A percentile compares a stretch with the other conserved stretches of the same genome.
These are phyloP conservation scores for Lactifluus piperatus DNA, from an alignment of 768 basidiomycete genomes.

Conservation along the genomic window DNA sequence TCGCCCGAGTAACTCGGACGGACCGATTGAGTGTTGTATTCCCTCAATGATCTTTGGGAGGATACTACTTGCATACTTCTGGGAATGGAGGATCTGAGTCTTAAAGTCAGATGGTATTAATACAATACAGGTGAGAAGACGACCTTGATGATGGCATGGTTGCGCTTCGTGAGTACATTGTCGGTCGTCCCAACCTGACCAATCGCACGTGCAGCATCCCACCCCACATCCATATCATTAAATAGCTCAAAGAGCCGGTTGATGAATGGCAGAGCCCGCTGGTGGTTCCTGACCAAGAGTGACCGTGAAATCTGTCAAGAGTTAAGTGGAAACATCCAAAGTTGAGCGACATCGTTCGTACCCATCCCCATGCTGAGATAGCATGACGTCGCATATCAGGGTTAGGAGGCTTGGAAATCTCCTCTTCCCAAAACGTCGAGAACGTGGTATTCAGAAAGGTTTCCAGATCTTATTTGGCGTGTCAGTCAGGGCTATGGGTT, in stretches of 20 bases:
- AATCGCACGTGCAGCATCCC: slow-evolving; percentile 68
- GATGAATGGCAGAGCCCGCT: slow-evolving; percentile 44
- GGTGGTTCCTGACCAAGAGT: slow-evolving; percentile 66
- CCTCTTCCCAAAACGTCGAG: slow-evolving; percentile 39
- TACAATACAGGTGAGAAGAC: neutral
- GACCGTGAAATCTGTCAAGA: slow-evolving; percentile 61
- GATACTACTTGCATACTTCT: slow-evolving; percentile 63
- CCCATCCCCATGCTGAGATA: slow-evolving; percentile 63
- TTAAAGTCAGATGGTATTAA: neutral
- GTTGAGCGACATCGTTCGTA: slow-evolving; percentile 27
- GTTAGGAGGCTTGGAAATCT: slow-evolving; percentile 32
- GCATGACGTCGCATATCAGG: slow-evolving; percentile 39
- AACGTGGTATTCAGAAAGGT: slow-evolving; percentile 38
- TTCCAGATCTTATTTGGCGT: slow-evolving; percentile 34
- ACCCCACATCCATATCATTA: slow-evolving; percentile 51
- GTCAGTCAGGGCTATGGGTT: neutral
- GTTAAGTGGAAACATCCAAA: neutral
- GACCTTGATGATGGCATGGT: slow-evolving; percentile 74
- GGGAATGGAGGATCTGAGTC: slow-evolving; percentile 58
- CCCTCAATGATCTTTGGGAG: slow-evolving; percentile 70
- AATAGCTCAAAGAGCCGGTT: slow-evolving; percentile 65
- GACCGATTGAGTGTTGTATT: slow-evolving; percentile 48
- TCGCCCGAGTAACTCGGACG: slow-evolving; percentile 19
- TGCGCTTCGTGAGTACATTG: slow-evolving; percentile 60
- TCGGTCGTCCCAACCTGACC: slow-evolving; percentile 59